Base-by-base conservation (phyloP, 2,329 filamentous ascomycete species). In the Didymella pomorum region DNA sequence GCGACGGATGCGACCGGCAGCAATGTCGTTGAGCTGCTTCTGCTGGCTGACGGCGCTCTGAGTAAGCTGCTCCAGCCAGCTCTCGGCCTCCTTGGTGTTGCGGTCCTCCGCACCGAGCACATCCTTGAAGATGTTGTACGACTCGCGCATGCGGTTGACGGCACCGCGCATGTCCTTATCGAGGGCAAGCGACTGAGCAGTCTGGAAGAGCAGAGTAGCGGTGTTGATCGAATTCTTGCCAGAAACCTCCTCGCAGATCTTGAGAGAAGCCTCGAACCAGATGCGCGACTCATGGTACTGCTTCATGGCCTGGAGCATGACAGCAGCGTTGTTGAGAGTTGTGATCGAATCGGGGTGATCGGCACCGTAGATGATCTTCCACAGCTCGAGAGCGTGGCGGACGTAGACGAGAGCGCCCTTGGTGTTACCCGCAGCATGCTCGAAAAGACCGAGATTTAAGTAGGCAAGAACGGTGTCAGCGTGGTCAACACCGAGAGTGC, bases 291-390 rank as follows among this genome's bases (percentile, higher is more conserved):
- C 92, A 70, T 94, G 89, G 81, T 96, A 99, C 61, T 91, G 89
- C 83, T 98, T 97, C 69, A 97, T 86, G 55, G 93, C 89, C 79
- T 99, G 95, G 58, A 99, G 87, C 95, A 99, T 99, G 60, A 99
- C 95, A 8, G 95, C 95, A 20, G 92, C 94, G 73, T 99, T 99
- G 85, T 98, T 99, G 79, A 98, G 90, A 16, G 95, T 98, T 9
- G 96, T 99, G 79, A 99, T 97, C 9, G 93, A 96, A 79, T 99
- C 95, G 3, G 95, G 95, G 79, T 99, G 95, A 70, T 92, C 90
- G 28, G 89, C 83, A 29, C 95, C 95, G 75, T 97, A 99, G 70
- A 98, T 94, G 70, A 98, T 86, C 82, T 97, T 97, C 94, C 94
- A 98, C 62, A 99, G 83, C 74, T 95, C 89, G 66, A 99, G 86